A percentile compares a stretch with the other conserved stretches of the same genome.
These are phyloP conservation scores for Alternaria viburni DNA, from an alignment of 2,329 filamentous ascomycete genomes.

Conservation along the genomic window DNA sequence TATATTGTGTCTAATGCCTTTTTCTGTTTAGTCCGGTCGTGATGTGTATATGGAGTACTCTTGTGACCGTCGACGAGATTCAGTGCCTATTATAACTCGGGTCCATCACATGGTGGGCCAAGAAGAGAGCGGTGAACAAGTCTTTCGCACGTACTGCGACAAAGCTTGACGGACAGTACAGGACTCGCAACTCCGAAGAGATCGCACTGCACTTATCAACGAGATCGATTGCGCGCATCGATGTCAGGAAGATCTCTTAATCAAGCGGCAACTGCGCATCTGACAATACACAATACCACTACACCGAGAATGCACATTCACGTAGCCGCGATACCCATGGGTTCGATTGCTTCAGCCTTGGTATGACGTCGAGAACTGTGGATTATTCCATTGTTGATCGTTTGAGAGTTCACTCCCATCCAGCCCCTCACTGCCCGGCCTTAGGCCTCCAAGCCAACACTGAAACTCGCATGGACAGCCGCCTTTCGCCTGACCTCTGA, in stretches of 20 bases:
- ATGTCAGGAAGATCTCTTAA: background rate
- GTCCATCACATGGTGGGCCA: background rate
- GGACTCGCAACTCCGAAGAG: background rate
- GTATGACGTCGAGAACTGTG: background rate
- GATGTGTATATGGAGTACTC: background rate
- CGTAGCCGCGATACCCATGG: background rate
- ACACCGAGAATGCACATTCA: background rate
- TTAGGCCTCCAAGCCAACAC: background rate
- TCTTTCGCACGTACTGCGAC: background rate
- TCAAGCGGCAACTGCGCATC: background rate
- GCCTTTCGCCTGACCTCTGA: background rate
- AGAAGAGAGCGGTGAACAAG: background rate
- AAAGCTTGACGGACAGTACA: background rate
- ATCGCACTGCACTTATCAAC: background rate
- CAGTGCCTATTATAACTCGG: background rate
- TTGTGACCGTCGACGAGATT: background rate
- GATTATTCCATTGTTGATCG: background rate
- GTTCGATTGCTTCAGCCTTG: background rate
- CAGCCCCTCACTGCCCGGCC: background rate
- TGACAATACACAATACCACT: background rate
- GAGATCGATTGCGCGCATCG: background rate
- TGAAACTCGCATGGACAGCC: background rate
- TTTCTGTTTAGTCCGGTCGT: background rate
- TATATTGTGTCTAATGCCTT: background rate
- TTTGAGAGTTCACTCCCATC: background rate